Evolutionary conservation across 1,139 yeast genomes (phyloP), one percentile per base, ranked within the genome.

Genomic region (Komagataea norvegica): DNA sequence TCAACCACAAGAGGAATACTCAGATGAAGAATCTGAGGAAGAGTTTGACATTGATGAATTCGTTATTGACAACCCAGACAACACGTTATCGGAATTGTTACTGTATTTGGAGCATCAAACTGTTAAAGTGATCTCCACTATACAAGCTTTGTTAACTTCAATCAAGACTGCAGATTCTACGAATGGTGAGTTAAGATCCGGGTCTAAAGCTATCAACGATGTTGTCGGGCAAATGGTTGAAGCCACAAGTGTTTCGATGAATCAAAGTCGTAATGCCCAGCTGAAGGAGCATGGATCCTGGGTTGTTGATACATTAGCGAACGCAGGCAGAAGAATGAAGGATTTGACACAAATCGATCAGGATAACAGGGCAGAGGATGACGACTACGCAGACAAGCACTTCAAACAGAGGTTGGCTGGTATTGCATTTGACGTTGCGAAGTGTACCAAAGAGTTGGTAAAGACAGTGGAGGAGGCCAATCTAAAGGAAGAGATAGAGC

Each of bases 381-480:
- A 61, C 25, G 83, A 77, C 38, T 79, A 74, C 57, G 96, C 96
- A 5, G 95, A 88, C 57, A 85, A 89, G 59, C 84, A 84, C 48
- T 82, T 87, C 66, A 84, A 82, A 61, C 97, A 89, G 62, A 74
- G 96, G 50, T 74, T 91, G 48, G 97, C 97, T 0, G 97, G 96
- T 2, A 83, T 88, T 47, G 88, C 96, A 17, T 91, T 88, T 64
- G 97, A 91, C 58, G 86, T 89, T 65, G 96, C 96, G 33, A 87
- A 91, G 61, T 84, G 95, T 59, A 89, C 96, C 10, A 89, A 89
- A 59, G 97, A 89, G 60, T 72, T 89, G 57, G 97, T 89, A 25
- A 89, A 88, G 65, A 84, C 95, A 2, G 96, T 89, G 6, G 97
- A 89, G 59, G 96, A 88, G 56, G 95, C 95, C 20, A 83, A 91